Evolutionary conservation across 495 filamentous ascomycete species (phyloP).

Genomic region (Penicillium maclennaniae): DNA sequence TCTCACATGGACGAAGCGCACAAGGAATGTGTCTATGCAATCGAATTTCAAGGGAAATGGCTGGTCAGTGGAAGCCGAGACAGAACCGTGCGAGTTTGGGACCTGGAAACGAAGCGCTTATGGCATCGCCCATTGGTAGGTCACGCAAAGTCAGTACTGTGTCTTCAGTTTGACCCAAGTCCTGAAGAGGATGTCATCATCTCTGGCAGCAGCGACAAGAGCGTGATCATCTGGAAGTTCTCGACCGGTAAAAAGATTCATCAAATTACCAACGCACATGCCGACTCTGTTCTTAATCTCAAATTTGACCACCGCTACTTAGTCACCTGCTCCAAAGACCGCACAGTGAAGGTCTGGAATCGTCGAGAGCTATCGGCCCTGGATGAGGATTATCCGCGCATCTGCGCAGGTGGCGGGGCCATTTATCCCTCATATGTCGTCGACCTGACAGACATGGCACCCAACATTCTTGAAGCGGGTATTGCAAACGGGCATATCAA

Average conservation of each 20-base stretch:
- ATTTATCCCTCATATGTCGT: conserved; percentile 53
- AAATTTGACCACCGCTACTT: conserved; percentile 87
- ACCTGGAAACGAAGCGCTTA: conserved; percentile 75
- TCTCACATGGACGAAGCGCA: conserved; percentile 79
- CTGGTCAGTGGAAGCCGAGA: conserved; percentile 94
- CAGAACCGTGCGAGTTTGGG: conserved; percentile 83
- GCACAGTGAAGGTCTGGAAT: conserved; percentile 93
- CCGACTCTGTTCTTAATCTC: conserved; percentile 91
- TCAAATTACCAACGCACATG: conserved; percentile 68
- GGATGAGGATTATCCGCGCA: conserved; percentile 61
- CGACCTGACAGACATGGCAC: conserved; percentile 47
- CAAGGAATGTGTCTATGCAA: conserved; percentile 88
- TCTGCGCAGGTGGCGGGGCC: conserved; percentile 35
- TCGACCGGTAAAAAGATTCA: conserved; percentile 80
- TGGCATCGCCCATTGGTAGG: conserved; percentile 65
- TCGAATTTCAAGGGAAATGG: conserved; percentile 80
- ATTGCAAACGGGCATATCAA: conserved; percentile 38
- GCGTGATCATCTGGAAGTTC: conserved; percentile 89
- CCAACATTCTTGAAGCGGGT: conserved; percentile 39
- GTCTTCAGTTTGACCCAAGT: conserved; percentile 93
- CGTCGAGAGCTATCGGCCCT: conserved; percentile 63
- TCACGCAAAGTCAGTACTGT: conserved; percentile 84
- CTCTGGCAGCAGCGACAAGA: conserved; percentile 86
- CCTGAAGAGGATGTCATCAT: conserved; percentile 87
- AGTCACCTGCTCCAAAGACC: conserved; percentile 96